These are phyloP conservation scores for Hygrocybe punicea DNA, from an alignment of 768 basidiomycete genomes.

Conservation along the genomic window DNA sequence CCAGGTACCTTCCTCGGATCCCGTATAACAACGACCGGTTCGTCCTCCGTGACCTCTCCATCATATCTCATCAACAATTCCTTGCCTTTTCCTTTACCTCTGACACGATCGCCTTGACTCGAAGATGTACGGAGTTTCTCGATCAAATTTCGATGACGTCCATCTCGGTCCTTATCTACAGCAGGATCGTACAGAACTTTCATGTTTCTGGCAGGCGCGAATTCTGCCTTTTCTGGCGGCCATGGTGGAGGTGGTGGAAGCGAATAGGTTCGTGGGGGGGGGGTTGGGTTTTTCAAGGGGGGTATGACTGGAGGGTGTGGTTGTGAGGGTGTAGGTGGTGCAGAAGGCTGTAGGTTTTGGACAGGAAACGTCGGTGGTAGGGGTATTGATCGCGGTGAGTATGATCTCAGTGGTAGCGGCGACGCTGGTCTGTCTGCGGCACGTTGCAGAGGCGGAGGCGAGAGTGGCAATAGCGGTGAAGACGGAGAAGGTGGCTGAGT, in stretches of 20 bases:
- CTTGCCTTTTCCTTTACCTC: constrained; percentile 58
- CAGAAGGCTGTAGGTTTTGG: too few relatives aligned
- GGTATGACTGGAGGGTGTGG: constrained; percentile 25
- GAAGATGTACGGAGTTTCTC: constrained; percentile 38
- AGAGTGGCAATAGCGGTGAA: constrained; percentile 30
- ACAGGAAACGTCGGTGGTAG: constrained; percentile 10
- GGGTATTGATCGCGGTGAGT: constrained; percentile 32
- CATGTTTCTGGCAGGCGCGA: constrained; percentile 46
- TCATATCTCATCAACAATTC: constrained; percentile 36
- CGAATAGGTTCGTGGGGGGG: constrained; percentile 12
- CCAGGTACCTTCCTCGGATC: constrained; percentile 57
- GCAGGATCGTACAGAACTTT: constrained; percentile 64
- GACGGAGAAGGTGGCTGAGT: constrained; percentile 35
- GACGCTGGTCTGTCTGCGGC: background rate
- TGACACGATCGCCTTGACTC: constrained; percentile 45
- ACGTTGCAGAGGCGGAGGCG: constrained; percentile 28
- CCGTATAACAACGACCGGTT: constrained; percentile 37
- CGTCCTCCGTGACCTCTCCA: constrained; percentile 42
- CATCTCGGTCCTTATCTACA: constrained; percentile 32
- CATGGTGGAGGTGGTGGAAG: constrained; percentile 31
- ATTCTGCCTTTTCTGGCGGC: constrained; percentile 55
- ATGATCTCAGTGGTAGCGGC: too few relatives aligned
- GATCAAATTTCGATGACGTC: constrained; percentile 39
- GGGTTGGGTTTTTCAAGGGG: constrained; percentile 23
- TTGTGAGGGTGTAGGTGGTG: background rate